These are phyloP conservation scores for Arthrobotrys conoides DNA, from an alignment of 2,329 filamentous ascomycete genomes.

Conservation along the genomic window DNA sequence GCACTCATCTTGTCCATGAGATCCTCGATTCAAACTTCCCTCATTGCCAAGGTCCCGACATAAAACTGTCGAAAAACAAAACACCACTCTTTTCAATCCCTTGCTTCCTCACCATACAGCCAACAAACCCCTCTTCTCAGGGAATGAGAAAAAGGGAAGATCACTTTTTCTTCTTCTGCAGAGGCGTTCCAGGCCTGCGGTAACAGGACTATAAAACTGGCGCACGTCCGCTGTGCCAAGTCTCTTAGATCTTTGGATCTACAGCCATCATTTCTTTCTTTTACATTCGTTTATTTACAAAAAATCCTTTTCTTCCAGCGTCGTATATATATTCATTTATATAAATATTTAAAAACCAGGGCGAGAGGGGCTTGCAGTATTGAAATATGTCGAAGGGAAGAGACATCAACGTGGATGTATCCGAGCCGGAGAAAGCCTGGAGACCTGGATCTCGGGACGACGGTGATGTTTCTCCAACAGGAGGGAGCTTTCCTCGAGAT, in stretches of 20 bases:
- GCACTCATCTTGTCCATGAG: constrained; percentile 23
- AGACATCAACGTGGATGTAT: constrained; percentile 13
- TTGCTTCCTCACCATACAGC: background rate
- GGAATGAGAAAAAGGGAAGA: background rate
- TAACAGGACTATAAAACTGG: background rate
- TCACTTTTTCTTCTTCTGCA: background rate
- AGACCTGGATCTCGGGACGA: constrained; percentile 20
- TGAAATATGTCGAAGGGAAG: constrained; percentile 6
- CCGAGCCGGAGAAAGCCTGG: constrained; percentile 39
- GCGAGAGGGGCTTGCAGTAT: background rate
- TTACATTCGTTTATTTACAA: constrained; percentile 6
- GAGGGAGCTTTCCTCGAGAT: constrained; percentile 15
- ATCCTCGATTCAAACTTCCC: constrained; percentile 41
- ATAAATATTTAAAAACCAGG: too few species aligned
- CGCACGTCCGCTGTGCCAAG: background rate
- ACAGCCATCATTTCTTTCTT: constrained; percentile 1
- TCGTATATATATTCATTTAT: constrained; percentile 4
- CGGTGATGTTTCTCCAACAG: constrained; percentile 38
- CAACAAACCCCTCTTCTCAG: background rate
- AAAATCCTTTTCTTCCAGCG: background rate
- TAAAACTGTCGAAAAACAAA: constrained; percentile 27
- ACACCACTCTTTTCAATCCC: background rate
- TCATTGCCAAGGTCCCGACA: background rate
- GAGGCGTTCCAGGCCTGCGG: background rate
- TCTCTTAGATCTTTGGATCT: constrained; percentile 10